A percentile compares a stretch with the other conserved stretches of the same genome.
Evolutionary conservation across 768 basidiomycete species (phyloP).

Genomic region (Podaxis pistillaris): DNA sequence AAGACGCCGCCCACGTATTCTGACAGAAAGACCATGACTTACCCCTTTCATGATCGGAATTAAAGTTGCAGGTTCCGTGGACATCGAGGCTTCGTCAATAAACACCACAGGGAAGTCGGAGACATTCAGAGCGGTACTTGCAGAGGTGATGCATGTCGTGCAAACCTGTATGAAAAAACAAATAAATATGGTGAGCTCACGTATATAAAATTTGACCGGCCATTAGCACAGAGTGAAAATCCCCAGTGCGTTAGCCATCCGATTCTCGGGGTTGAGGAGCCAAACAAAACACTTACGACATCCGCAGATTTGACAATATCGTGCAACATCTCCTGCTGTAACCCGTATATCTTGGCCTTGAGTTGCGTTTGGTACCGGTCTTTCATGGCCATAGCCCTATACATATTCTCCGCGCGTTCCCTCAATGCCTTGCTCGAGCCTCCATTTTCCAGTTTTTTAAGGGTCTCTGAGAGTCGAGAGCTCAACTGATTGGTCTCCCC

Average conservation of each 20-base stretch:
- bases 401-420: conserved; percentile 32
- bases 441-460: conserved; percentile 20
- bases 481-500: conserved; percentile 17
- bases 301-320: conserved; percentile 67
- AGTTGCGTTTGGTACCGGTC: conserved; percentile 25
- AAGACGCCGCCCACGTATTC: not conserved
- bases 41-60: conserved; percentile 95
- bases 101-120: conserved; percentile 93
- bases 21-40: conserved; percentile 31
- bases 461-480: conserved; percentile 19
- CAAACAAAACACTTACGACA: conserved; percentile 51
- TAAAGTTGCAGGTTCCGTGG: conserved; percentile 88
- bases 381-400: conserved; percentile 25
- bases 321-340: conserved; percentile 61
- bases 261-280: not conserved
- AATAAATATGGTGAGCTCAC: not conserved
- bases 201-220: not conserved
- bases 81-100: conserved; percentile 95
- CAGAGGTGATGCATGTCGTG: conserved; percentile 84
- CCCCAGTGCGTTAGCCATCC: not conserved
- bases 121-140: conserved; percentile 59
- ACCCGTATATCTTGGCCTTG: conserved; percentile 46
- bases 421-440: conserved; percentile 11
- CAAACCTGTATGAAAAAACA: conserved; percentile 55
- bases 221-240: not conserved